Base-by-base conservation (phyloP, 306 rosid genomes). In the Gastrolobium villosum region DNA sequence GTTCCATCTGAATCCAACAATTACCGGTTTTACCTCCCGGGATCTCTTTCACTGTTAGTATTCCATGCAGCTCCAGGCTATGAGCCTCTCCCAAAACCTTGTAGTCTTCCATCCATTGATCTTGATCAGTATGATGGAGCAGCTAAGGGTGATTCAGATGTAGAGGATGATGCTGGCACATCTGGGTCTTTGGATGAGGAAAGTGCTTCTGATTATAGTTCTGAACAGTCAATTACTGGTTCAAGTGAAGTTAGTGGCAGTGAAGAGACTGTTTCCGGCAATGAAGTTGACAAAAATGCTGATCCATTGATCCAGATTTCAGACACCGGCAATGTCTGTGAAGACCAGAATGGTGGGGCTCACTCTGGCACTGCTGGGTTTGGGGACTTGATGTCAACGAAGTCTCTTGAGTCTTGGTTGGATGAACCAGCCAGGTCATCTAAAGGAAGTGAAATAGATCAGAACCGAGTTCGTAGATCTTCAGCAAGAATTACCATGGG, bases 31-130 rank as follows among this genome's bases (percentile, higher is more conserved):
- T 96, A 96, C 86, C 99, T 96, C 80, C 99, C 99, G 0, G 99
- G 97, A 71, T 96, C 99, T 82, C 91, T 93, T 73, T 96, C 98
- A 20, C 99, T 91, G 78, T 88, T 96, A 75, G 99, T 96, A 54
- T 86, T 89, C 73, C 99, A 93, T 90, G 98, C 99, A 75, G 99
- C 99, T 81, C 99, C 98, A 3, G 98, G 99, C 28, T 96, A 93
- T 81, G 99, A 96, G 65, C 94, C 99, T 61, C 99, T 93, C 70
- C 99, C 99, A 76, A 96, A 90, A 79, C 99, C 98, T 75, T 81
- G 93, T 81, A 91, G 94, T 77, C 87, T 93, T 75, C 78, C 65
- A 71, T 26, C 26, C 73, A 79, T 59, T 65, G 86, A 59, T 69
- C 85, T 72, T 37, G 81, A 79, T 69, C 81, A 61, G 65, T 61